A percentile compares a stretch with the other conserved stretches of the same genome.
phyloP scores from a whole-genome alignment of 495 filamentous ascomycete genomes.

The Cercophora scortea region DNA sequence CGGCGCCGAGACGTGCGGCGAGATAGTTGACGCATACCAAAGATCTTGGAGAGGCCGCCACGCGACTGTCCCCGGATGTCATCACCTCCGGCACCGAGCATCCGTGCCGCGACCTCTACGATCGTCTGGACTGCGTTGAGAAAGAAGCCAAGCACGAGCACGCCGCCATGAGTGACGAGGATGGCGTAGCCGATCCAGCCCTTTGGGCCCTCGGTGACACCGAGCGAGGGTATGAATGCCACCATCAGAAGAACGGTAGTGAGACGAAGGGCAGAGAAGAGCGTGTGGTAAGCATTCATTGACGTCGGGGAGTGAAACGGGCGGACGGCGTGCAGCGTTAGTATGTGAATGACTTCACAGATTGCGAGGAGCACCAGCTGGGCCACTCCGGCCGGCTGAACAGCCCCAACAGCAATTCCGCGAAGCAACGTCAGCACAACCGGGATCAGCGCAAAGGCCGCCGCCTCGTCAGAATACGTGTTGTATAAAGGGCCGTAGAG shows the following conservation, averaged over 20 bases:
- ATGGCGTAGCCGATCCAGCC: slow-evolving; percentile 96
- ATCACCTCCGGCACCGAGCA: slow-evolving; percentile 72
- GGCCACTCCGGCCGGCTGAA: slow-evolving; percentile 87
- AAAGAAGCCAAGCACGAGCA: slow-evolving; percentile 89
- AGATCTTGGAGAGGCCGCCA: slow-evolving; percentile 84
- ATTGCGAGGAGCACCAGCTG: slow-evolving; percentile 87
- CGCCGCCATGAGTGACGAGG: slow-evolving; percentile 74
- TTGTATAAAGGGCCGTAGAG: slow-evolving; percentile 96
- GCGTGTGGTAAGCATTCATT: slow-evolving; percentile 94
- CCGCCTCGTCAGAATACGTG: slow-evolving; percentile 85
- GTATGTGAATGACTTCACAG: slow-evolving; percentile 85
- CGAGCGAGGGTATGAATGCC: slow-evolving; percentile 76
- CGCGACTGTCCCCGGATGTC: slow-evolving; percentile 62
- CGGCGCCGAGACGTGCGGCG: slow-evolving; percentile 58
- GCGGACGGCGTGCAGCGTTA: slow-evolving; percentile 80
- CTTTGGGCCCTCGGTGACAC: slow-evolving; percentile 65
- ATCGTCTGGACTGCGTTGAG: slow-evolving; percentile 85
- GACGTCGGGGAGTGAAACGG: slow-evolving; percentile 87
- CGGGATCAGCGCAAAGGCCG: slow-evolving; percentile 77
- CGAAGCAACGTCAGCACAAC: slow-evolving; percentile 74
- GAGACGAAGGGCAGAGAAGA: slow-evolving; percentile 73
- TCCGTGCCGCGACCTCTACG: slow-evolving; percentile 74
- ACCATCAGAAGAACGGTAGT: slow-evolving; percentile 75
- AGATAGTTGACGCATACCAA: slow-evolving; percentile 88
- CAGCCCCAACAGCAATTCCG: slow-evolving; percentile 84